phyloP scores from a whole-genome alignment of 306 rosid genomes.

The Cicer yamashitae region DNA sequence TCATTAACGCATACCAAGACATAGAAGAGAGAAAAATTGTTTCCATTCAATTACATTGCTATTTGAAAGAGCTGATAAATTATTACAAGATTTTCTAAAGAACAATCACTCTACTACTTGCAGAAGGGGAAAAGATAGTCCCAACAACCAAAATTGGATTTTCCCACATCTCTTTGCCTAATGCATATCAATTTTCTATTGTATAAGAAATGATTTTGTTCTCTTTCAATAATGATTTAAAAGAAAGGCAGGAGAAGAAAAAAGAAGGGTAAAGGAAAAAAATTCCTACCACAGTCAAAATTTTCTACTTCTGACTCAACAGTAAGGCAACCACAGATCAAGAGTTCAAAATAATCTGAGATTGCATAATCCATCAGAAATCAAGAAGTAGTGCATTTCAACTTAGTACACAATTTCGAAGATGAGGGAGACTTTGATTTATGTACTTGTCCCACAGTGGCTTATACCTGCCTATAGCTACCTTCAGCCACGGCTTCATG shows the following conservation, averaged over 20 bases:
- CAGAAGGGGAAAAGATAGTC: conserved; percentile 57
- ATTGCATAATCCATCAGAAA: conserved; percentile 54
- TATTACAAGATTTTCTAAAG: conserved; percentile 67
- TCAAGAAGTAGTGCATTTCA: conserved; percentile 71
- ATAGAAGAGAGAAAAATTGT: conserved; percentile 10
- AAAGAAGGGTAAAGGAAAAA: conserved; percentile 31
- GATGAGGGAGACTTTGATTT: conserved; percentile 79
- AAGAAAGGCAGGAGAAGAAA: conserved; percentile 28
- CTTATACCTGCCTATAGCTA: conserved; percentile 86
- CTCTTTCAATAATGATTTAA: conserved; percentile 59
- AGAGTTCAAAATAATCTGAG: conserved; percentile 49
- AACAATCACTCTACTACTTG: conserved; percentile 67
- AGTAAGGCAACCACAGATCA: conserved; percentile 55
- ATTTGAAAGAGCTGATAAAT: conserved; percentile 56
- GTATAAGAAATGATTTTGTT: conserved; percentile 64
- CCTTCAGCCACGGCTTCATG: conserved; percentile 98
- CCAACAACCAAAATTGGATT: conserved; percentile 68
- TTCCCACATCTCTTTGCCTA: conserved; percentile 60
- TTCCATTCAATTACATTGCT: conserved; percentile 53
- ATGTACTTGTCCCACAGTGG: conserved; percentile 89
- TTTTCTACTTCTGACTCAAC: conserved; percentile 76
- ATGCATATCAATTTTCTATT: conserved; percentile 60
- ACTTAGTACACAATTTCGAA: conserved; percentile 78
- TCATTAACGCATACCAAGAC: background rate
- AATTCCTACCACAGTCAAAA: conserved; percentile 69